Conservation (phyloP, 2,329 filamentous ascomycete genomes). For the Verticillium nubilum region DNA sequence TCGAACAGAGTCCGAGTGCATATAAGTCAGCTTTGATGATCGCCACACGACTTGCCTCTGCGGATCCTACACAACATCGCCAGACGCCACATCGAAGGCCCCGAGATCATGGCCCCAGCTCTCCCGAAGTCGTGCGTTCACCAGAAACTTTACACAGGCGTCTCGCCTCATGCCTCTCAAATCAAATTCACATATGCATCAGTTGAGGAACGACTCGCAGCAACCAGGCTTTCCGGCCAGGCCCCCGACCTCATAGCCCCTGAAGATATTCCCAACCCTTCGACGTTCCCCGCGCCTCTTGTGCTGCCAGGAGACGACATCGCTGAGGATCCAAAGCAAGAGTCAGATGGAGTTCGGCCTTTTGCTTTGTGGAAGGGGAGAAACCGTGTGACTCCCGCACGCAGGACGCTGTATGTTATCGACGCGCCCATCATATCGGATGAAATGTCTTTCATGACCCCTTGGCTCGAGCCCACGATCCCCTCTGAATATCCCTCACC, state of each 20-base stretch:
- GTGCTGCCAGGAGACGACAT: slow-evolving; percentile 56
- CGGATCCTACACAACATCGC: no score
- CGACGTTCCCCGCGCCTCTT: slow-evolving; percentile 51
- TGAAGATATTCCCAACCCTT: slow-evolving; percentile 27
- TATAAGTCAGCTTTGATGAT: not conserved
- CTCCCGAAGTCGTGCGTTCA: not conserved
- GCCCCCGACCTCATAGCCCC: not conserved
- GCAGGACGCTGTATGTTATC: slow-evolving; percentile 50
- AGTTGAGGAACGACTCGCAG: not conserved
- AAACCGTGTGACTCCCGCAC: slow-evolving; percentile 40
- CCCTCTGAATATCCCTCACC: slow-evolving; percentile 1
- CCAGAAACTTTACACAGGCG: not conserved
- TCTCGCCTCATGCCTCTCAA: not conserved
- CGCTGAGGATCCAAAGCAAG: slow-evolving; percentile 42
- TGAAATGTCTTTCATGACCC: slow-evolving; percentile 27
- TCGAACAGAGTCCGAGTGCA: not conserved
- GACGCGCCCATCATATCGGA: slow-evolving; percentile 33
- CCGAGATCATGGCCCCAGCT: not conserved
- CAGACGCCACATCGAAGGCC: not conserved
- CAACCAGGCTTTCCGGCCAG: not conserved
- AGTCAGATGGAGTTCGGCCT: slow-evolving; percentile 44
- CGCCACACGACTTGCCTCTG: no score
- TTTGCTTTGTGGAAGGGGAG: slow-evolving; percentile 41
- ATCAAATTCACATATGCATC: not conserved
- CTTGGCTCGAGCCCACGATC: slow-evolving; percentile 32